These are phyloP conservation scores for Uromyces viciae-fabae DNA, from an alignment of 1,284 basidiomycete species.

Conservation along the genomic window DNA sequence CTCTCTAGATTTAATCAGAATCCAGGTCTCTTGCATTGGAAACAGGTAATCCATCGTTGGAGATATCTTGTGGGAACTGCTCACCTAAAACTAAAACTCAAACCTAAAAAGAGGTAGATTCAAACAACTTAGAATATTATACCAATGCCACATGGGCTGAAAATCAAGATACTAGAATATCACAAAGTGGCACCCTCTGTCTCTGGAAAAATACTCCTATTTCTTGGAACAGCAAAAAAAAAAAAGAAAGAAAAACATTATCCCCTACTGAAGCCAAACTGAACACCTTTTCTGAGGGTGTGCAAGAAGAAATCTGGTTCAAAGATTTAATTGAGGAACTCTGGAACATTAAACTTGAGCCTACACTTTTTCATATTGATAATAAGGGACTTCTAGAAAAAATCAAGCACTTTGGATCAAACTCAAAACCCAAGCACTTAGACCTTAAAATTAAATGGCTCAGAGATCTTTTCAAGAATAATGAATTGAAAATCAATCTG, in stretches of 20 bases:
- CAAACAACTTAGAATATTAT: background rate
- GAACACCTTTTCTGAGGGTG: background rate
- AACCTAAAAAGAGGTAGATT: background rate
- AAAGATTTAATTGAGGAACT: background rate
- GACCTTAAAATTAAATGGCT: background rate
- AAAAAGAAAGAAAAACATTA: background rate
- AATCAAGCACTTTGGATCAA: background rate
- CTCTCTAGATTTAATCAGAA: background rate
- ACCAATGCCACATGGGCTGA: background rate
- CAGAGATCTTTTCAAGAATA: background rate
- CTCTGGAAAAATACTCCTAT: background rate
- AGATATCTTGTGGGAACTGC: background rate
- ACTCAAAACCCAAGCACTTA: background rate
- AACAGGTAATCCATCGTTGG: background rate
- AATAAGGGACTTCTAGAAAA: background rate
- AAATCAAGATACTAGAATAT: background rate
- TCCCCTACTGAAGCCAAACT: background rate
- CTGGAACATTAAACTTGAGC: background rate
- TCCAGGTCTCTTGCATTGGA: background rate
- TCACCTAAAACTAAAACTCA: background rate
- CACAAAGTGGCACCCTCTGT: background rate
- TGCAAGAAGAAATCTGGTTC: background rate
- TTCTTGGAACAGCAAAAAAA: background rate
- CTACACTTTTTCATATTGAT: background rate
- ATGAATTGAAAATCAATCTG: background rate